A percentile compares a stretch with the other conserved stretches of the same genome.
Evolutionary conservation across 768 basidiomycete species (phyloP).

Genomic region (Tylopilus sp.): DNA sequence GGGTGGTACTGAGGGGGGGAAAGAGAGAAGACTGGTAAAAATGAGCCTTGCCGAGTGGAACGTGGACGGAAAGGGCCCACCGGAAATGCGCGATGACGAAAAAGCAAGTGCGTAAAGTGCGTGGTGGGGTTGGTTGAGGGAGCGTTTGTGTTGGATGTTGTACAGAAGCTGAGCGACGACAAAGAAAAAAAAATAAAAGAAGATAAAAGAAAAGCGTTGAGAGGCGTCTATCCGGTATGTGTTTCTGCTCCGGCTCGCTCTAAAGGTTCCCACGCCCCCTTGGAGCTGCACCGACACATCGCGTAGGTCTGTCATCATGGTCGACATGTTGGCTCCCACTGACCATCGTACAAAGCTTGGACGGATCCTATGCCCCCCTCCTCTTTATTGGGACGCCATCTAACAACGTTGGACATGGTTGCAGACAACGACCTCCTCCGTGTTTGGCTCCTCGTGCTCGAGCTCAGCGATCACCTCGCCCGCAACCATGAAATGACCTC

Average conservation of each 20-base stretch:
- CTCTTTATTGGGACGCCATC: slow-evolving; percentile 8
- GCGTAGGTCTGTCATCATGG: not conserved
- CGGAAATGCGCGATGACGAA: slow-evolving; percentile 1
- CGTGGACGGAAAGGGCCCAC: slow-evolving; percentile 21
- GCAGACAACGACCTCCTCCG: slow-evolving; percentile 72
- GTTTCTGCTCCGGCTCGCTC: not conserved
- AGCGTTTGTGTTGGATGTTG: slow-evolving; percentile 29
- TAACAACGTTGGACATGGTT: slow-evolving; percentile 23
- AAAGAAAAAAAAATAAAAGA: not conserved
- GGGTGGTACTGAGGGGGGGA: not conserved
- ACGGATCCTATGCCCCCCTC: not conserved
- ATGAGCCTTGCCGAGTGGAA: slow-evolving; percentile 27
- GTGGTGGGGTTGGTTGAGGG: slow-evolving; percentile 15
- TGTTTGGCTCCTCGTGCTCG: slow-evolving; percentile 76
- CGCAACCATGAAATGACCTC: slow-evolving; percentile 76
- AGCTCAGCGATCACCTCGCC: slow-evolving; percentile 78
- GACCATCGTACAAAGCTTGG: not conserved
- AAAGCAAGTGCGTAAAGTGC: slow-evolving; percentile 7
- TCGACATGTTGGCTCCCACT: not conserved
- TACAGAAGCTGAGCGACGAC: slow-evolving; percentile 28
- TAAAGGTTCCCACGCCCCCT: slow-evolving; percentile 18
- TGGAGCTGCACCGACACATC: not conserved
- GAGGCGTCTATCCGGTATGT: not conserved
- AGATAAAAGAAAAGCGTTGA: not conserved
- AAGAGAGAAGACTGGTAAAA: slow-evolving; percentile 14